Evolutionary conservation across 768 basidiomycete genomes (phyloP).

Genomic region (Rhodotorula diobovata): DNA sequence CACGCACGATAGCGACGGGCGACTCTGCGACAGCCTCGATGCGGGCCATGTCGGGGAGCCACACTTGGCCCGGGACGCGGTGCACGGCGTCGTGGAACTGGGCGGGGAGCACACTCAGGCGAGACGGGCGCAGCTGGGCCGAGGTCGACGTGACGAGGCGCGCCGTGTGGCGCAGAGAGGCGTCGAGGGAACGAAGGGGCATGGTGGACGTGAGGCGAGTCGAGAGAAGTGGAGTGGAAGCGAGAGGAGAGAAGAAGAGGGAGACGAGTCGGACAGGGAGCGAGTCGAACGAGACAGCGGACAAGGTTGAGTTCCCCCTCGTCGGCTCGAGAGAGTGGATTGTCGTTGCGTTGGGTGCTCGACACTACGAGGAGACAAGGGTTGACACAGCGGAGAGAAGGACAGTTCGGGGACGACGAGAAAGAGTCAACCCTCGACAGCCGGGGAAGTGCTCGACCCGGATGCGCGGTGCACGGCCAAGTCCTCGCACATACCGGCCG

Average conservation of each 20-base stretch:
- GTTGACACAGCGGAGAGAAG: no score
- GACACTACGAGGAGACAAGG: background rate
- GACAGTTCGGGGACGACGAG: no score
- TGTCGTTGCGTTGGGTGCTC: no score
- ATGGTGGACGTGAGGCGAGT: background rate
- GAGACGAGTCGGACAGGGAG: no score
- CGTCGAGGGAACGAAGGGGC: background rate
- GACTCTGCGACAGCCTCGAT: background rate
- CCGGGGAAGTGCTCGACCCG: no score
- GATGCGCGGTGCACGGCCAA: no score
- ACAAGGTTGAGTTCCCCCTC: no score
- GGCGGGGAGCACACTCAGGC: background rate
- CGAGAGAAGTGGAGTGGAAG: background rate
- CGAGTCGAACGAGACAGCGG: background rate
- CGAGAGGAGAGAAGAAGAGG: background rate
- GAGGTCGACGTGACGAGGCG: background rate
- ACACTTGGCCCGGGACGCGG: slow-evolving; percentile 1
- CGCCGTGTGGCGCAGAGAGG: background rate
- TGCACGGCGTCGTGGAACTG: background rate
- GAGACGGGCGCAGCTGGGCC: background rate
- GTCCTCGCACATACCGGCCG: no score
- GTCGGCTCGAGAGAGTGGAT: no score
- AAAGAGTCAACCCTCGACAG: no score
- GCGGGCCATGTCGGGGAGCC: slow-evolving; percentile 4
- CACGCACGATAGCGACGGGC: background rate